Percentiles rank a stretch among this genome's conserved stretches.
These are phyloP conservation scores for Fragilaria crotonensis DNA, from an alignment of 108 stramenopile genomes.

Conservation along the genomic window DNA sequence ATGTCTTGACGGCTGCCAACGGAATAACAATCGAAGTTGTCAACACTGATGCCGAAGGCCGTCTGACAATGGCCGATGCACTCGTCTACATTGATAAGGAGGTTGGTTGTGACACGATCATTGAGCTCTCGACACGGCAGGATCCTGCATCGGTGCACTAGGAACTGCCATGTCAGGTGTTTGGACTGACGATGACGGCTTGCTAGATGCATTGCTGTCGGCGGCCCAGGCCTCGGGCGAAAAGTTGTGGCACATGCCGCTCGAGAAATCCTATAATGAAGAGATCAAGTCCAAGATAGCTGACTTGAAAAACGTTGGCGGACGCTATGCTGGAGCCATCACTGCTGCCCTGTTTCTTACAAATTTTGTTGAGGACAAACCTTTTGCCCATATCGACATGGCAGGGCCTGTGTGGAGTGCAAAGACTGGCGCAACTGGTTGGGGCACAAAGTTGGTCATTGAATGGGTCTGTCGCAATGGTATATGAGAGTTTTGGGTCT, in stretches of 20 bases:
- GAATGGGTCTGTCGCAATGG: slow-evolving; percentile 37
- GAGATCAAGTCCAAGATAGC: slow-evolving; percentile 22
- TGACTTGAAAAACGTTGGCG: slow-evolving; percentile 19
- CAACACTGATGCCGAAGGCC: slow-evolving; percentile 68
- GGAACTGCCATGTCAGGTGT: slow-evolving; percentile 22
- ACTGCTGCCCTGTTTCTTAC: slow-evolving; percentile 32
- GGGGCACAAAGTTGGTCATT: slow-evolving; percentile 58
- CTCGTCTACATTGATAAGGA: slow-evolving; percentile 53
- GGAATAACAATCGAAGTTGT: slow-evolving; percentile 57
- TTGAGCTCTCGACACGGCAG: slow-evolving; percentile 37
- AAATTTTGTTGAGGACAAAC: slow-evolving; percentile 26
- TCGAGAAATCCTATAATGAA: slow-evolving; percentile 12
- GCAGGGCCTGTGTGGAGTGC: slow-evolving; percentile 61
- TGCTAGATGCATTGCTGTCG: slow-evolving; percentile 26
- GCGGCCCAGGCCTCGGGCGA: slow-evolving; percentile 29
- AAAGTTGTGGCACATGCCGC: slow-evolving; percentile 27
- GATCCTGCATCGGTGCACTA: slow-evolving; percentile 29
- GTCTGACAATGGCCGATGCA: slow-evolving; percentile 62
- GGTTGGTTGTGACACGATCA: slow-evolving; percentile 41
- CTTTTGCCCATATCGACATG: slow-evolving; percentile 24
- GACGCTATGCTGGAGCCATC: slow-evolving; percentile 27
- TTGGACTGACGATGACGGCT: slow-evolving; percentile 29
- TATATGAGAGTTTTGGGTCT: too few relatives aligned
- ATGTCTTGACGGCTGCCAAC: slow-evolving; percentile 59
- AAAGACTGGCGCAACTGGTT: slow-evolving; percentile 64